Evolutionary conservation across 352 stramenopile species (phyloP), one percentile per base, ranked within the genome.

Genomic region (Globisporangium canariense): DNA sequence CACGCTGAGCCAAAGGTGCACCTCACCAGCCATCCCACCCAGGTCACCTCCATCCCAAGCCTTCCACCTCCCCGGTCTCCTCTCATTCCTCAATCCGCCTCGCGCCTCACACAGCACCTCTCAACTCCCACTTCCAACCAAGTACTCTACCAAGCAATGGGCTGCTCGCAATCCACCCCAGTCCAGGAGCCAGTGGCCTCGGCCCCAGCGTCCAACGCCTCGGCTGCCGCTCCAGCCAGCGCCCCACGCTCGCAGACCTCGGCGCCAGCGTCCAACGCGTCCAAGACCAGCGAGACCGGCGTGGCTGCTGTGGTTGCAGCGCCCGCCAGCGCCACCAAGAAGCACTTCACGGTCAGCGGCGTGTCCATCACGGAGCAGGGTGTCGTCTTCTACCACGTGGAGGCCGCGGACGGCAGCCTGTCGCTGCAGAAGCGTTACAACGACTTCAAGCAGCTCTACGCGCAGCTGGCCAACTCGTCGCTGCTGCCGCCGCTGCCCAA

Each of bases 371-470:
- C 81, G 18, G 79, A 87, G 10, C 50, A 75, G 2, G 82, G 84
- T 30, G 71, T 91, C 7, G 86, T 93, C 2, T 89, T 79, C 54
- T 94, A 94, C 82, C 64, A 74, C 11, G 59, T 94, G 32, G 73
- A 89, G 57, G 38, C 76, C 2, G 59, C 55, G 0, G 71, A 88
- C 32, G 70, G 70, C 49, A 68, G 75, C 4, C 60, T 14, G 13
- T 58, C 58, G 30, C 69, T 88, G 56, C 89, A 91, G 69, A 89
- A 85, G 68, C 84, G 84, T 66, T 93, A 79, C 72, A 91, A 83
- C 62, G 86, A 93, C 66, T 94, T 94, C 63, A 93, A 93, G 76
- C 62, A 70, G 45, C 70, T 94, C 9, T 78, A 93, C 58, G 65
- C 68, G 10, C 65, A 66, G 10, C 70, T 92, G 0, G 61, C 65